A percentile compares a stretch with the other conserved stretches of the same genome.
phyloP scores from a whole-genome alignment of 768 basidiomycete genomes.

The Leccinum subgranulosum region DNA sequence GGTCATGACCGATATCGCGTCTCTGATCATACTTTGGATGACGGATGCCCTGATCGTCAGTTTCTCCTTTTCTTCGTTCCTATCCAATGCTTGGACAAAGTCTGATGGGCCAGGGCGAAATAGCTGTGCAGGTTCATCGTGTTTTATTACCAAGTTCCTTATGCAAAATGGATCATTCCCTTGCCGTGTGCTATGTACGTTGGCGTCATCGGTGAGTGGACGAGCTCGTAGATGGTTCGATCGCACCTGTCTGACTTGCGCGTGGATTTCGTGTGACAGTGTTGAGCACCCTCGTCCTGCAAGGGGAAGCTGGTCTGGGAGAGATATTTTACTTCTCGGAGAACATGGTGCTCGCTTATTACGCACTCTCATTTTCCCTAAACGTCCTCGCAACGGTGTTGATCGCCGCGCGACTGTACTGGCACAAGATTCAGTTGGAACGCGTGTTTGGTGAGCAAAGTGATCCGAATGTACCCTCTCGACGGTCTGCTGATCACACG shows the following conservation, averaged over 20 bases:
- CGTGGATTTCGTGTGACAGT: conserved; percentile 2
- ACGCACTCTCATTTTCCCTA: conserved; percentile 23
- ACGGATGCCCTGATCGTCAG: conserved; percentile 29
- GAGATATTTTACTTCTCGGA: conserved; percentile 22
- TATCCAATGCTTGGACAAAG: not conserved
- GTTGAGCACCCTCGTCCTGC: conserved; percentile 20
- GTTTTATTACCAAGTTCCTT: conserved; percentile 20
- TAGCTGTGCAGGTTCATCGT: conserved; percentile 26
- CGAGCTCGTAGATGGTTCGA: not conserved
- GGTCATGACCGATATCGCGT: conserved; percentile 22
- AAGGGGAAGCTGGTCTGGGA: conserved; percentile 13
- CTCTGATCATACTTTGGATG: conserved; percentile 30
- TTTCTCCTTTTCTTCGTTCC: not conserved
- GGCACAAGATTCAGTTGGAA: conserved; percentile 22
- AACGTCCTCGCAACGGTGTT: conserved; percentile 22
- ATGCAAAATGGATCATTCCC: conserved; percentile 25
- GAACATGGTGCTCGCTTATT: conserved; percentile 22
- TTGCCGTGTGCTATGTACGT: conserved; percentile 23
- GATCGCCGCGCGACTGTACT: conserved; percentile 23
- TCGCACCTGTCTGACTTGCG: not conserved
- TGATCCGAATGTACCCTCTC: not conserved
- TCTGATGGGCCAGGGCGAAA: not conserved
- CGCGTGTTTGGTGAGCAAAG: conserved; percentile 25
- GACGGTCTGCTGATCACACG: not conserved
- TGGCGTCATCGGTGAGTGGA: conserved; percentile 21